phyloP scores from a whole-genome alignment of 192 early-diverging fungal genomes.

The Coemansia sp. region DNA sequence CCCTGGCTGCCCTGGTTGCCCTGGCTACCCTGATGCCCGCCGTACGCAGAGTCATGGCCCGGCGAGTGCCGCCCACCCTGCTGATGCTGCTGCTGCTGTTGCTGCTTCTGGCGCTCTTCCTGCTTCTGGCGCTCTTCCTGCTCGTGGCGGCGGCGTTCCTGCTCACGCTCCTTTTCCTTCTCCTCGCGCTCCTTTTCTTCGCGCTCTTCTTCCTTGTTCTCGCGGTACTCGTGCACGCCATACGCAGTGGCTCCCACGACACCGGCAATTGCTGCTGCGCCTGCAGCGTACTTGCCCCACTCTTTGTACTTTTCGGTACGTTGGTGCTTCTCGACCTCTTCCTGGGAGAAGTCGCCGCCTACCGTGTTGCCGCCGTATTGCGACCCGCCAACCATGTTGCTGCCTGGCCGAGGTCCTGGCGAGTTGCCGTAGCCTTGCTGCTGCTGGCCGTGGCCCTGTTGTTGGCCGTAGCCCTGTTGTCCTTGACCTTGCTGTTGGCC shows the following conservation, averaged over 20 bases:
- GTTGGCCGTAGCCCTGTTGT: constrained; percentile 14
- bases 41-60: constrained; percentile 39
- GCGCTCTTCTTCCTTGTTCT: constrained; percentile 27
- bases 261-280: constrained; percentile 24
- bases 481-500: constrained; percentile 8
- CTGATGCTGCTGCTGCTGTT: constrained; percentile 15
- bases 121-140: constrained; percentile 23
- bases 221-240: constrained; percentile 44
- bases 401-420: constrained; percentile 21
- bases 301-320: constrained; percentile 36
- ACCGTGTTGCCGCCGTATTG: constrained; percentile 42
- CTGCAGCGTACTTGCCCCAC: constrained; percentile 30
- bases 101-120: constrained; percentile 16
- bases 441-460: constrained; percentile 4
- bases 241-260: constrained; percentile 38
- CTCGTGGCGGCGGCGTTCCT: constrained; percentile 19
- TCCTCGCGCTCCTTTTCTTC: constrained; percentile 20
- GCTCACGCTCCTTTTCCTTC: constrained; percentile 20
- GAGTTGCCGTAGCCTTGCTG: constrained; percentile 19
- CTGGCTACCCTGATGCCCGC: constrained; percentile 11
- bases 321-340: constrained; percentile 34
- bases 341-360: constrained; percentile 42
- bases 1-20: neutral
- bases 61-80: constrained; percentile 22
- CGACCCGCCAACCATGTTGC: constrained; percentile 32